Conservation (phyloP, 805 yeast genomes). For the Cyberlindnera veronae region DNA sequence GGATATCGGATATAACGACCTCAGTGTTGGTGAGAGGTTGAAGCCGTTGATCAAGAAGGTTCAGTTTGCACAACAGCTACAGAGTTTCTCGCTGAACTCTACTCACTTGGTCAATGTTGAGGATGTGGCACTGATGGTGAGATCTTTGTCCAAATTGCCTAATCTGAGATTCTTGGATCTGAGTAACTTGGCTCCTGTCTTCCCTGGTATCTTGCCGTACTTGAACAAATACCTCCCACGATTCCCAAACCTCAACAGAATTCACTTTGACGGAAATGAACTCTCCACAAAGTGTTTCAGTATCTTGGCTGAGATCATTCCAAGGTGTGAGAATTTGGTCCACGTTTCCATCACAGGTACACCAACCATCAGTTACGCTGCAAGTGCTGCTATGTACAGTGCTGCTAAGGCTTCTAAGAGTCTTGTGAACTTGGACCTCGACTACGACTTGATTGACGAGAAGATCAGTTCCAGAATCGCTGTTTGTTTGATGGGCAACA, state of each 20-base stretch:
- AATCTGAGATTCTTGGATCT: conserved; percentile 70
- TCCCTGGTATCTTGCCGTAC: conserved; percentile 57
- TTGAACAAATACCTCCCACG: conserved; percentile 65
- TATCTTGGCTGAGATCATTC: conserved; percentile 62
- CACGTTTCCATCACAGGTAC: conserved; percentile 71
- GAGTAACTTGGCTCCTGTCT: conserved; percentile 63
- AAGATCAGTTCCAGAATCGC: conserved; percentile 70
- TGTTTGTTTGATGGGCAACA: conserved; percentile 75
- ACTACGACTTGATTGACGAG: conserved; percentile 56
- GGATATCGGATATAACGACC: conserved; percentile 82
- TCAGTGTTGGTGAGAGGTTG: conserved; percentile 32
- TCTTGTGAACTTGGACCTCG: conserved; percentile 67
- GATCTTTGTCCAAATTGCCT: conserved; percentile 50
- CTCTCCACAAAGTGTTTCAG: conserved; percentile 53
- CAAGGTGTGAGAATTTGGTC: conserved; percentile 60
- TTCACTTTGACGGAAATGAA: conserved; percentile 70
- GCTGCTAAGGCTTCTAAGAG: conserved; percentile 64
- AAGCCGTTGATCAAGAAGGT: conserved; percentile 25
- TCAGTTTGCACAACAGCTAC: conserved; percentile 26
- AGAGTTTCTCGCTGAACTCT: conserved; percentile 60
- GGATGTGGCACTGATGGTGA: conserved; percentile 47
- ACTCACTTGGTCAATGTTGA: conserved; percentile 54
- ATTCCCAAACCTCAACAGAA: conserved; percentile 57
- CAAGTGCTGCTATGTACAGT: conserved; percentile 62
- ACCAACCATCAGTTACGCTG: conserved; percentile 49